Base-by-base conservation (phyloP, 371 early-diverging fungal species). In the Mucor racemosus region DNA sequence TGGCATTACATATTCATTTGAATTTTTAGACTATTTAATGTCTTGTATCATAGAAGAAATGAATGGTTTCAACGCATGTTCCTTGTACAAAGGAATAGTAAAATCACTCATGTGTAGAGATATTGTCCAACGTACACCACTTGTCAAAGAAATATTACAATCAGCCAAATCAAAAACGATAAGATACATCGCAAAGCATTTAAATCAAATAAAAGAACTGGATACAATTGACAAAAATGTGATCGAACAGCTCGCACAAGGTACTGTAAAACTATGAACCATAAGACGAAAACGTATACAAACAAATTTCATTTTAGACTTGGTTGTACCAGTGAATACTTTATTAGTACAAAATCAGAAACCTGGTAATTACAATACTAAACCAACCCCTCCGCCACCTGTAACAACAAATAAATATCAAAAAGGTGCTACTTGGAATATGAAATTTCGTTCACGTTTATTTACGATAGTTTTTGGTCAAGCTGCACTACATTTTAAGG, bases 1-100 rank as follows among this genome's bases (percentile, higher is more conserved):
- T 54, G 77, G 77, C n/a, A 65, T 77, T 33, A 72, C 66, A 1
- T 77, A 74, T 26, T 69, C 77, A 1, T 68, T 66, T 39, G 73
- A 72, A 17, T 77, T 75, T 13, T 42, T 77, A 39, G 65, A 65
- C 8, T 77, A 68, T 36, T 58, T 77, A 10, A 57, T 77, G 15
- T 55, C 65, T 10, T 50, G 53, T n/a, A 46, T 72, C 0, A 35
- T 75, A 7, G 62, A 64, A 9, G 61, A 73, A 54, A 72, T 78
- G 71, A 62, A 62, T 26, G 71, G 64, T 40, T 26, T n/a, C 1
- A 78, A 75, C 44, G 76, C 68, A 3, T 57, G 42, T 34, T 57
- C 42, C 0, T 42, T 78, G 3, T 78, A 78, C 46, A 66, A 72
- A 55, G 75, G 75, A n/a, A 72, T 78, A 34, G 67, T 78, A 3